Evolutionary conservation across 306 rosid species (phyloP).

Genomic region (Bauhinia variegata): DNA sequence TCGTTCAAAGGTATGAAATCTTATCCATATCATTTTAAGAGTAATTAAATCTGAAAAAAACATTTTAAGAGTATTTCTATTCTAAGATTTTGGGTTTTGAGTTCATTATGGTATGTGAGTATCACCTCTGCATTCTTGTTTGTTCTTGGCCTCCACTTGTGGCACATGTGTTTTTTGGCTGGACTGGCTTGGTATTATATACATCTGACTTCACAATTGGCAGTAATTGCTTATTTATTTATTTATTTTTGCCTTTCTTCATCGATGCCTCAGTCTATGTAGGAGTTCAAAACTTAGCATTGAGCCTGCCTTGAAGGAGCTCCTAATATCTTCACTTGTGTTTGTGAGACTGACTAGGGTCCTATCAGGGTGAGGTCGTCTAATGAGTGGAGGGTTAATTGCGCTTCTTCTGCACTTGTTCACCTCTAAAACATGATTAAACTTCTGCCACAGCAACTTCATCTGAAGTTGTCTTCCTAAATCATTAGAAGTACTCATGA

Average conservation of each 20-base stretch:
- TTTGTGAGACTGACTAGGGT: not conserved
- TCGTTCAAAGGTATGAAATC: slow-evolving; percentile 77
- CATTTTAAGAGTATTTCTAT: no score
- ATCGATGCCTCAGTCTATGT: slow-evolving; percentile 15
- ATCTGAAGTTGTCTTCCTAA: slow-evolving; percentile 1
- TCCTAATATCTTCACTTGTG: not conserved
- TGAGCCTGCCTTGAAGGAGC: slow-evolving; percentile 11
- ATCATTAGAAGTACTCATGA: slow-evolving; percentile 4
- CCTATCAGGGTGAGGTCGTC: not conserved
- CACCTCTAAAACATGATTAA: not conserved
- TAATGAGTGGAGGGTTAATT: not conserved
- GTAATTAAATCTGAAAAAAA: not conserved
- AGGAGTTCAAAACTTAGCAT: slow-evolving; percentile 10
- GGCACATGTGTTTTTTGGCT: not conserved
- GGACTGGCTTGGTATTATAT: not conserved
- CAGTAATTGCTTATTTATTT: not conserved
- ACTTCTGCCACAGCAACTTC: slow-evolving; percentile 4
- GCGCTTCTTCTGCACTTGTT: not conserved
- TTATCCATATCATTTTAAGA: not conserved
- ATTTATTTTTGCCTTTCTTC: not conserved
- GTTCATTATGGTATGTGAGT: no score
- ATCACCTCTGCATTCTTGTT: not conserved
- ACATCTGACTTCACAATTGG: not conserved
- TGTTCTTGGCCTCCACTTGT: not conserved
- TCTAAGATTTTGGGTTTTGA: no score